Conservation (phyloP, 2,329 filamentous ascomycete genomes). For the Aspergillus sergii region DNA sequence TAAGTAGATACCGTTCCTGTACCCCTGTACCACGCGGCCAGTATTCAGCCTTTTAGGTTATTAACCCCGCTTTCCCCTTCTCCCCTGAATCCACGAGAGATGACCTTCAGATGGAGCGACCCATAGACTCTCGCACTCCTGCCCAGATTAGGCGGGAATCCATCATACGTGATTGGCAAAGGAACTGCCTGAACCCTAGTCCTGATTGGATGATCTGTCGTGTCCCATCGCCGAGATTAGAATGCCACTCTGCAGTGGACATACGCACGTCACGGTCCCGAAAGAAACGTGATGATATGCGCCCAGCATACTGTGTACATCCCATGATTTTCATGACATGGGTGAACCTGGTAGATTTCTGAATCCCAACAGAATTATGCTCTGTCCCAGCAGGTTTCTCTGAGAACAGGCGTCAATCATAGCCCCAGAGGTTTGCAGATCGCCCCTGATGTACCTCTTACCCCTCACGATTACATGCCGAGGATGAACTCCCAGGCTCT, state of each 20-base stretch:
- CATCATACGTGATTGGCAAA: neutral
- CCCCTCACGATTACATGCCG: neutral
- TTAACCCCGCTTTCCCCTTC: neutral
- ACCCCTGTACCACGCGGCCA: neutral
- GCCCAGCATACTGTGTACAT: neutral
- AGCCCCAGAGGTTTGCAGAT: neutral
- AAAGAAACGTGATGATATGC: neutral
- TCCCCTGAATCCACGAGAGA: neutral
- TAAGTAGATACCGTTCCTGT: neutral
- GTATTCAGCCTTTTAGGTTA: neutral
- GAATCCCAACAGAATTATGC: neutral
- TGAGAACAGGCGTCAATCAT: neutral
- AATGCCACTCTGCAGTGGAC: neutral
- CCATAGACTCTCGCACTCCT: neutral
- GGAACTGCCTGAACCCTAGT: neutral
- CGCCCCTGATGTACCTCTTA: neutral
- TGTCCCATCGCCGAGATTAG: neutral
- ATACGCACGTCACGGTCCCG: neutral
- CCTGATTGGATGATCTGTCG: neutral
- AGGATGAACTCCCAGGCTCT: neutral
- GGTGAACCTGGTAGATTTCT: neutral
- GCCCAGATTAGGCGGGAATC: neutral
- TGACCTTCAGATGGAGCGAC: neutral
- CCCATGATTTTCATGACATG: neutral
- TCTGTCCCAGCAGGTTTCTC: neutral